Conservation (phyloP, 768 basidiomycete genomes). For the Crassisporium funariophilum region DNA sequence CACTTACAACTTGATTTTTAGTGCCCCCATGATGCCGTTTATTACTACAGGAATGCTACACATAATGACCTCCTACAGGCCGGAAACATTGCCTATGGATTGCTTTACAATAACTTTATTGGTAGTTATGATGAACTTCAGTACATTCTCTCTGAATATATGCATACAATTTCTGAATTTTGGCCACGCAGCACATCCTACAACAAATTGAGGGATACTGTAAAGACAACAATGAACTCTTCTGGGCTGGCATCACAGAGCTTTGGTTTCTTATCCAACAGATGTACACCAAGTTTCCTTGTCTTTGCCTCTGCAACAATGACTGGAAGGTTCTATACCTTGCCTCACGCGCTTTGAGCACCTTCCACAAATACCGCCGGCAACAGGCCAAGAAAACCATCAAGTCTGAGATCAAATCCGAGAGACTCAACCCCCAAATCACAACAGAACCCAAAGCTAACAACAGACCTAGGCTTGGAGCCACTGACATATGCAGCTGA, state of each 20-base stretch:
- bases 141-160: too few species aligned
- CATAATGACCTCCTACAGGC: background rate
- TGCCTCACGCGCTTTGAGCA: background rate
- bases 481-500: too few species aligned
- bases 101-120: background rate
- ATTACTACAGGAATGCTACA: background rate
- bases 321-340: constrained; percentile 12
- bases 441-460: background rate
- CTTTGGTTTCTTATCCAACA: constrained; percentile 3
- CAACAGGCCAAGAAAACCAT: background rate
- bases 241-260: constrained; percentile 1
- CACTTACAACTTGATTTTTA: background rate
- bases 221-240: background rate
- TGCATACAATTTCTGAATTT: background rate
- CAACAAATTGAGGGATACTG: background rate
- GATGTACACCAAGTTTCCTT: constrained; percentile 9
- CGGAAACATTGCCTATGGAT: background rate
- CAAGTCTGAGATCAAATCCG: background rate
- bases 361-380: background rate
- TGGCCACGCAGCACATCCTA: background rate
- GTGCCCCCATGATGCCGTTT: background rate
- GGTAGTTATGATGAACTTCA: background rate
- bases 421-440: background rate
- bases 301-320: constrained; percentile 4
- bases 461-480: too few species aligned